Evolutionary conservation across 176 grass and related monocot genomes (phyloP).

Genomic region (Puccinellia tenuiflora): DNA sequence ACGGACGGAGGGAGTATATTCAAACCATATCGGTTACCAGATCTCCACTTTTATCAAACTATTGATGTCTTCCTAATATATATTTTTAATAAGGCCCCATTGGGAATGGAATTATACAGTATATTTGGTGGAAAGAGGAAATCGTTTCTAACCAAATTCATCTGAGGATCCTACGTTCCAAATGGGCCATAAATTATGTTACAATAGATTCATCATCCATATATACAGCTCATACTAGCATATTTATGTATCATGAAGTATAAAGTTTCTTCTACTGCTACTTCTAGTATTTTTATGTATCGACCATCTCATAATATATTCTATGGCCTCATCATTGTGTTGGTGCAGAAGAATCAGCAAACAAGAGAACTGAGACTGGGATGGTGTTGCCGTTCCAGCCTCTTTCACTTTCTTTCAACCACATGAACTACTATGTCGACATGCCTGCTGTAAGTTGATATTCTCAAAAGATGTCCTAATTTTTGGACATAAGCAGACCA

Average conservation of each 20-base stretch:
- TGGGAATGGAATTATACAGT: not conserved
- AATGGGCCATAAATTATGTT: not conserved
- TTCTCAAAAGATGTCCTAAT: not conserved
- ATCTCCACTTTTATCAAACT: slow-evolving; percentile 6
- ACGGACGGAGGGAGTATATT: not conserved
- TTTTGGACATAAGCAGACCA: not conserved
- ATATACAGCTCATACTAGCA: not conserved
- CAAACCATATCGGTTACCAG: not conserved
- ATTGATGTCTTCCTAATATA: not conserved
- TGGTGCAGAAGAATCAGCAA: not conserved
- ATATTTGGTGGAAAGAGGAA: not conserved
- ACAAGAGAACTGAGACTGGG: slow-evolving; percentile 35
- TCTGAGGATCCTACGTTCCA: not conserved
- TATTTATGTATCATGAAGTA: not conserved
- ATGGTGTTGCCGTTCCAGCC: slow-evolving; percentile 75
- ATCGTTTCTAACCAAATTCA: not conserved
- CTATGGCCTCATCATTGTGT: not conserved
- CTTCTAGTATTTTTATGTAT: not conserved
- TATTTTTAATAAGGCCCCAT: not conserved
- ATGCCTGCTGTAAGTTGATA: slow-evolving; percentile 59
- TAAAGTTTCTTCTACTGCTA: not conserved
- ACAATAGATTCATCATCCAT: not conserved
- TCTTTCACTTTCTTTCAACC: slow-evolving; percentile 67
- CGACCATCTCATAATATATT: not conserved
- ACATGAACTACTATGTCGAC: slow-evolving; percentile 59